A percentile compares a stretch with the other conserved stretches of the same genome.
Evolutionary conservation across 2,329 filamentous ascomycete genomes (phyloP).

Genomic region (Diaporthe ilicicola): DNA sequence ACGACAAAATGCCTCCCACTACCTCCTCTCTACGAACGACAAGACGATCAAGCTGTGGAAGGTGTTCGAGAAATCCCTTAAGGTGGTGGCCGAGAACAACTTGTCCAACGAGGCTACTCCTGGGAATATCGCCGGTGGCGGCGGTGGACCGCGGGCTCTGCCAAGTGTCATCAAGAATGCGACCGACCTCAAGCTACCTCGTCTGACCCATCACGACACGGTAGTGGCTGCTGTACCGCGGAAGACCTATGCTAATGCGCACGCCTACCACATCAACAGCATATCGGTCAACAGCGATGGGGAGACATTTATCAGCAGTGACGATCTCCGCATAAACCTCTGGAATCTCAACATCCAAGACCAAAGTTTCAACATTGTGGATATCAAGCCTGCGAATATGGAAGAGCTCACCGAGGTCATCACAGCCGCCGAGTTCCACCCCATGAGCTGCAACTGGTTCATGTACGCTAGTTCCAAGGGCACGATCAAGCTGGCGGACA

Average conservation of each 20-base stretch:
- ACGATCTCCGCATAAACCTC: slow-evolving; percentile 95
- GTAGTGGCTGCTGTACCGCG: slow-evolving; percentile 96
- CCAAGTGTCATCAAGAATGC: slow-evolving; percentile 82
- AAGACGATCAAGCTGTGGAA: slow-evolving; percentile 99
- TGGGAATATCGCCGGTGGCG: slow-evolving; percentile 74
- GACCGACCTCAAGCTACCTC: slow-evolving; percentile 88
- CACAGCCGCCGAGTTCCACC: slow-evolving; percentile 97
- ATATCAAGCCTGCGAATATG: slow-evolving; percentile 99
- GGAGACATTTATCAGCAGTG: slow-evolving; percentile 98
- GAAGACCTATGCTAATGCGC: slow-evolving; percentile 96
- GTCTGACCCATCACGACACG: slow-evolving; percentile 97
- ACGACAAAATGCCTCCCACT: slow-evolving; percentile 97
- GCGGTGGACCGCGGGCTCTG: slow-evolving; percentile 77
- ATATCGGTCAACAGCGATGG: slow-evolving; percentile 99
- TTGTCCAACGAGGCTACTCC: slow-evolving; percentile 94
- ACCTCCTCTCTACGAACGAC: slow-evolving; percentile 97
- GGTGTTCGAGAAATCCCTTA: slow-evolving; percentile 98
- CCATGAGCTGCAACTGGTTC: slow-evolving; percentile 98
- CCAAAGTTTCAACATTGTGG: slow-evolving; percentile 99
- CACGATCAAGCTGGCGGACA: slow-evolving; percentile 98
- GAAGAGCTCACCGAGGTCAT: slow-evolving; percentile 99
- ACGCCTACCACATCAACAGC: slow-evolving; percentile 99
- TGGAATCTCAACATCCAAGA: slow-evolving; percentile 99
- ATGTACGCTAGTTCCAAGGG: slow-evolving; percentile 99
- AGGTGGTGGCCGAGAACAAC: slow-evolving; percentile 99